These are phyloP conservation scores for Graphilbum sp. DNA, from an alignment of 2,329 filamentous ascomycete genomes.

Conservation along the genomic window DNA sequence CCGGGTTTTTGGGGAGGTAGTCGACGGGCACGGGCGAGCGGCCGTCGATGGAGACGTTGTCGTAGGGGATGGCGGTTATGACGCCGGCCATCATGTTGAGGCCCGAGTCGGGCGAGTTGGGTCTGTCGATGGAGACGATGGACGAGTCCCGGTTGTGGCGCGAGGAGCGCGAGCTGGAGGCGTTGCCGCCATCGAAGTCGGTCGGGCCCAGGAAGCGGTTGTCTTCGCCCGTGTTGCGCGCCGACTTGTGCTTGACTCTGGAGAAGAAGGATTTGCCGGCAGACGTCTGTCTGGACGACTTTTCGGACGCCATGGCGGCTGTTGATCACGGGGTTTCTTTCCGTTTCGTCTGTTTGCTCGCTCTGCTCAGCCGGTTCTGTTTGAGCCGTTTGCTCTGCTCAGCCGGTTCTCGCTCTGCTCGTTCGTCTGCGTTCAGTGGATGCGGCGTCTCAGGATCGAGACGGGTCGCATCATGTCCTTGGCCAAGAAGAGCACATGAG, in stretches of 20 bases:
- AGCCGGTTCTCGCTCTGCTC: background rate
- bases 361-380: too few relatives aligned
- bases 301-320: slow-evolving; percentile 42
- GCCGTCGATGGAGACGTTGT: slow-evolving; percentile 47
- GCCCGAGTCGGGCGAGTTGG: slow-evolving; percentile 45
- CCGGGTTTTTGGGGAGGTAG: slow-evolving; percentile 40
- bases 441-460: slow-evolving; percentile 22
- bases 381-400: too few relatives aligned
- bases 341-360: too few relatives aligned
- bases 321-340: too few relatives aligned
- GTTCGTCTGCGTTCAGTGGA: slow-evolving; percentile 15
- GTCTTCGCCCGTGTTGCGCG: slow-evolving; percentile 45
- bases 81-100: slow-evolving; percentile 64
- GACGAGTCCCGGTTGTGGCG: slow-evolving; percentile 65
- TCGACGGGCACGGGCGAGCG: slow-evolving; percentile 59
- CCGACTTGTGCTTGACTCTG: slow-evolving; percentile 64
- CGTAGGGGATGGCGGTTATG: slow-evolving; percentile 79
- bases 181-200: slow-evolving; percentile 44
- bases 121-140: slow-evolving; percentile 52
- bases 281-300: slow-evolving; percentile 70
- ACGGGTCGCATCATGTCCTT: slow-evolving; percentile 24
- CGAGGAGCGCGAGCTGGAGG: slow-evolving; percentile 52
- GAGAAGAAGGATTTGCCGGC: slow-evolving; percentile 61
- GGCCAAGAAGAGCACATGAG: slow-evolving; percentile 1
- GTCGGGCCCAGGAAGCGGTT: slow-evolving; percentile 33